phyloP scores from a whole-genome alignment of 495 filamentous ascomycete species.

The Penicillium egyptiacum region DNA sequence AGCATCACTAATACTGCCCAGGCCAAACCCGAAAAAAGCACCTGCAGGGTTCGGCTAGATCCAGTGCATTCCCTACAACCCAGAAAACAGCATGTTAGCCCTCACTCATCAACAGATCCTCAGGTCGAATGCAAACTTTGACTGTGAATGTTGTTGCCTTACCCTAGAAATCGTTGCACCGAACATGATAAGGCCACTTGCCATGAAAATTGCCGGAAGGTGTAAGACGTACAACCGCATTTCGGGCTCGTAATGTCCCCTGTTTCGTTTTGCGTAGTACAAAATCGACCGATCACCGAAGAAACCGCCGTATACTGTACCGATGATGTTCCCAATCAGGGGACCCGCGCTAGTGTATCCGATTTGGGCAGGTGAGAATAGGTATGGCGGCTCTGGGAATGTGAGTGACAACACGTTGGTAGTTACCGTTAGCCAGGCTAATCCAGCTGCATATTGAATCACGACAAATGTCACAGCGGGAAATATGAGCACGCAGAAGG shows the following conservation, averaged over 20 bases:
- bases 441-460: conserved; percentile 39
- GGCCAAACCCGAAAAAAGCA: conserved; percentile 37
- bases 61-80: conserved; percentile 39
- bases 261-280: conserved; percentile 38
- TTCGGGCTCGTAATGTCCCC: conserved; percentile 46
- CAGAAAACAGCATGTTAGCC: background rate
- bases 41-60: conserved; percentile 34
- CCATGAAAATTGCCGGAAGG: conserved; percentile 30
- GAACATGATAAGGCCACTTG: conserved; percentile 40
- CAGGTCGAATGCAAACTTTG: background rate
- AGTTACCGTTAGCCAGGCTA: conserved; percentile 40
- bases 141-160: conserved; percentile 7
- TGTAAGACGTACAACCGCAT: conserved; percentile 43
- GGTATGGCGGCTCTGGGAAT: conserved; percentile 43
- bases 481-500: conserved; percentile 34
- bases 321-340: conserved; percentile 43
- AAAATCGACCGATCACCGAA: conserved; percentile 44
- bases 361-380: conserved; percentile 40
- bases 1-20: conserved; percentile 36
- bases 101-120: background rate
- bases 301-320: conserved; percentile 37
- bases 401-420: conserved; percentile 32
- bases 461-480: conserved; percentile 44
- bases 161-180: conserved; percentile 32
- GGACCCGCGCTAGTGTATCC: conserved; percentile 42